phyloP scores from a whole-genome alignment of 1,284 basidiomycete species.

The Apiotrichum mycotoxinovorans region DNA sequence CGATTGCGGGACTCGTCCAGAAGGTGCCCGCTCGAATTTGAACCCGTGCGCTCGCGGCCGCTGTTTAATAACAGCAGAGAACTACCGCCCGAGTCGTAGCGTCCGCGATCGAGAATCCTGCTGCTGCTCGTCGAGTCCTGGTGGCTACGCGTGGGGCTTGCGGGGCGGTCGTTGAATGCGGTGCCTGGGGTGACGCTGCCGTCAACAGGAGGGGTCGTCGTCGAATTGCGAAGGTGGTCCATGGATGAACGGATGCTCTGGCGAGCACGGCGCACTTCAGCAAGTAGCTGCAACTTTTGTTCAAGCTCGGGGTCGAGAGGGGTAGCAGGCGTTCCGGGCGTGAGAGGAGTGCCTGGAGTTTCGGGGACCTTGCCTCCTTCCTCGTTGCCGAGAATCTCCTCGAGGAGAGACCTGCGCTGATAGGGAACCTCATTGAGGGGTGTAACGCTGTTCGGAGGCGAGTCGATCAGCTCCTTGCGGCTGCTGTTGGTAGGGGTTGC shows the following conservation, averaged over 20 bases:
- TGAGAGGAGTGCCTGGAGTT: background rate
- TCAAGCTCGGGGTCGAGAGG: slow-evolving; percentile 34
- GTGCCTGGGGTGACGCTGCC: background rate
- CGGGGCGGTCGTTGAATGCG: background rate
- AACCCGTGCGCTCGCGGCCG: background rate
- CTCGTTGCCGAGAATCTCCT: slow-evolving; percentile 11
- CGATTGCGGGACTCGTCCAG: slow-evolving; percentile 5
- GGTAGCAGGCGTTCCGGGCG: background rate
- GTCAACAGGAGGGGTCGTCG: background rate
- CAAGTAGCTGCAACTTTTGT: slow-evolving; percentile 38
- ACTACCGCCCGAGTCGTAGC: slow-evolving; percentile 5
- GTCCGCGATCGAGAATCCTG: slow-evolving; percentile 5
- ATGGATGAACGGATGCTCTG: slow-evolving; percentile 39
- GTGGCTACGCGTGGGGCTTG: slow-evolving; percentile 6
- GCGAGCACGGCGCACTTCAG: slow-evolving; percentile 42
- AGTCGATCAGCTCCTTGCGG: background rate
- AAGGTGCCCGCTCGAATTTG: background rate
- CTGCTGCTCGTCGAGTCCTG: slow-evolving; percentile 8
- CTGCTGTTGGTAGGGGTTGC: background rate
- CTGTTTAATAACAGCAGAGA: background rate
- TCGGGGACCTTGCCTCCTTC: slow-evolving; percentile 3
- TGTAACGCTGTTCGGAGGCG: background rate
- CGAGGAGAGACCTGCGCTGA: slow-evolving; percentile 12
- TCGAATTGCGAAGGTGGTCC: slow-evolving; percentile 30
- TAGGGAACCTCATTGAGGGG: background rate